These are phyloP conservation scores for Mrakia hoshinonis DNA, from an alignment of 768 basidiomycete genomes.

Conservation along the genomic window DNA sequence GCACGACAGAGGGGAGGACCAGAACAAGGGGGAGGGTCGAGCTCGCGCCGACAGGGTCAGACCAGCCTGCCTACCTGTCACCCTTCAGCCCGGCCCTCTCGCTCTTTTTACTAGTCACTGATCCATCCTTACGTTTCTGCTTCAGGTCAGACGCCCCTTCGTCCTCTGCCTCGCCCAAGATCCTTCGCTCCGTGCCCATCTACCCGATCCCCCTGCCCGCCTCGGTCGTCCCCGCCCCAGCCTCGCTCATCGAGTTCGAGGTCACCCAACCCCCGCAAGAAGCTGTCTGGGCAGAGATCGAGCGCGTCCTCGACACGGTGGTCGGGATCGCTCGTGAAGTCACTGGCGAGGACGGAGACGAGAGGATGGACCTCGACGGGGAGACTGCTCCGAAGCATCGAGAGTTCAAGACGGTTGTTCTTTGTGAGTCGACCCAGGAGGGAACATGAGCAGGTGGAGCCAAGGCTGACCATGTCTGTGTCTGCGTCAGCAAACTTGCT, in stretches of 20 bases:
- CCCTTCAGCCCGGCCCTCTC: background rate
- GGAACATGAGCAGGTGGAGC: too few relatives aligned
- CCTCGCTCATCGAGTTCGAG: conserved; percentile 17
- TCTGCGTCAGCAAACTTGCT: background rate
- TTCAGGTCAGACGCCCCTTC: background rate
- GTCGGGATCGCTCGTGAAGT: conserved; percentile 16
- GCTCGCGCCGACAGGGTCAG: background rate
- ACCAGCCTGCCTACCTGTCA: background rate
- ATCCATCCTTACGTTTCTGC: too few relatives aligned
- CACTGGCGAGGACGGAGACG: background rate
- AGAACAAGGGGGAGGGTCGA: background rate
- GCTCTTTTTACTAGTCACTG: too few relatives aligned
- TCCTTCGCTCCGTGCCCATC: conserved; percentile 1
- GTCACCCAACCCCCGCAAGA: background rate
- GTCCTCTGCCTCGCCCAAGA: background rate
- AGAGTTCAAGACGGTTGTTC: conserved; percentile 10
- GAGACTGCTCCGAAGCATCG: background rate
- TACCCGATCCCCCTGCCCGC: conserved; percentile 7
- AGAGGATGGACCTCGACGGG: conserved; percentile 1
- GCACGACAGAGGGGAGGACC: background rate
- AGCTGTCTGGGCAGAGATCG: conserved; percentile 15
- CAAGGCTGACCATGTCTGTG: background rate
- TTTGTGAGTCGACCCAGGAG: conserved; percentile 1
- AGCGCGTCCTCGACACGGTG: conserved; percentile 17
- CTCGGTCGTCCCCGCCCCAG: background rate